Evolutionary conservation across 2,329 filamentous ascomycete genomes (phyloP), one percentile per base, ranked within the genome.

Genomic region (Penicillium sp.): DNA sequence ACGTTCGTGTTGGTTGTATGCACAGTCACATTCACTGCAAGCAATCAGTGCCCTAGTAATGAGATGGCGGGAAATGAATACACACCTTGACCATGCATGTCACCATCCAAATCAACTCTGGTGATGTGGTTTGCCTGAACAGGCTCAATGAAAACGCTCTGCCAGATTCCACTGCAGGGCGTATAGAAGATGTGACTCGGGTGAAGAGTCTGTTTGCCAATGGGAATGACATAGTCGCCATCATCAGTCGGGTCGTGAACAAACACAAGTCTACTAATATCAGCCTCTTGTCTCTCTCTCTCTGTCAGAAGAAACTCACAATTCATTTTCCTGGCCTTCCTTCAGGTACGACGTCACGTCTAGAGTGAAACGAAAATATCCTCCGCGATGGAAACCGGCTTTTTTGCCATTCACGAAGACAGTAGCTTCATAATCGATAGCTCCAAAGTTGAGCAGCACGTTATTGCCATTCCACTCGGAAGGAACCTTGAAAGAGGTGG

Each of bases 141-240:
- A n/a, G 81, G 76, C 65, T 87, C 83, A 2, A 90, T 72, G 86
- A 86, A 90, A 0, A 89, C 86, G 16, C 79, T 80, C 65, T 89
- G 86, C 87, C 87, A 90, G 57, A 90, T 89, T 5, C 87, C 87
- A 31, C 84, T 86, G 65, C 86, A 89, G 0, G 87, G 83, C 0
- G 83, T 84, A 66, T 89, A 89, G 67, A 87, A 89, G 54, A 89
- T 89, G 60, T 70, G 68, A 16, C 57, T 60, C 1, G 81, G 82
- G 0, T 69, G 71, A 0, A 79, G 64, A 0, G 79, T 81, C 66
- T 87, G 85, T 65, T 88, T 88, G 56, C 86, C 86, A 41, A 87
- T 78, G 0, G 86, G 85, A 39, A 86, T 85, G 12, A 85, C 77
- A 52, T 77, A 74, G 5, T 70, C 69, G 2, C 75, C 74, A 28